phyloP scores from a whole-genome alignment of 192 early-diverging fungal species.

The Martensiomyces pterosporus region DNA sequence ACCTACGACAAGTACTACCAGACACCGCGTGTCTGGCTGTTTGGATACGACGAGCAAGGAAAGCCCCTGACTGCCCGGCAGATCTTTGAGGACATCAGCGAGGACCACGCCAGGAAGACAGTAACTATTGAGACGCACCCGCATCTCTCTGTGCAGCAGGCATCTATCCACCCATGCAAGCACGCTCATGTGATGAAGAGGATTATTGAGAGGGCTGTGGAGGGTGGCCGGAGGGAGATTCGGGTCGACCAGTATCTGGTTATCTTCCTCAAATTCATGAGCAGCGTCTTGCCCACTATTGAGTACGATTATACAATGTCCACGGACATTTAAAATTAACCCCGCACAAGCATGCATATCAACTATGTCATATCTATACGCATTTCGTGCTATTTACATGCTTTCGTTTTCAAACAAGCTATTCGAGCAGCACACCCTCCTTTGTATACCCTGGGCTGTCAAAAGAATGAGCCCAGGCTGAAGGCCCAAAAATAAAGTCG shows the following conservation, averaged over 20 bases:
- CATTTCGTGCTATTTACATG: too few relatives aligned
- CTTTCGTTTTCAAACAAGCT: too few relatives aligned
- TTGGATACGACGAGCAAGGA: slow-evolving; percentile 90
- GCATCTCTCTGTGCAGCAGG: slow-evolving; percentile 79
- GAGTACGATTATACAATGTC: slow-evolving; percentile 97
- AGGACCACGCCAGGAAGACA: slow-evolving; percentile 99
- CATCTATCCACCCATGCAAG: slow-evolving; percentile 97
- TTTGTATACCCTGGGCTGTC: too few relatives aligned
- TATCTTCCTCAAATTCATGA: slow-evolving; percentile 98
- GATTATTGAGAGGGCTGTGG: slow-evolving; percentile 71
- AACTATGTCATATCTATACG: too few relatives aligned
- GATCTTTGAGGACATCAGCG: slow-evolving; percentile 96
- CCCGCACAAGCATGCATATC: too few relatives aligned
- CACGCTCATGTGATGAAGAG: slow-evolving; percentile 98
- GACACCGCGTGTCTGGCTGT: slow-evolving; percentile 95
- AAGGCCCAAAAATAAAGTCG: too few relatives aligned
- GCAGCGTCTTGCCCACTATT: slow-evolving; percentile 92
- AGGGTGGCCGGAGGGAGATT: slow-evolving; percentile 60
- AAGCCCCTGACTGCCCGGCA: slow-evolving; percentile 79
- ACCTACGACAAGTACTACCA: slow-evolving; percentile 99
- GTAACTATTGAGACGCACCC: slow-evolving; percentile 97
- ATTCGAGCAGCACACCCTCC: too few relatives aligned
- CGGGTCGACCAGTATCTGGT: slow-evolving; percentile 94
- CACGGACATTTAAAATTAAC: slow-evolving; percentile 58
- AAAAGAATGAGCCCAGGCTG: too few relatives aligned